Conservation (phyloP, 2,329 filamentous ascomycete genomes). For the Emergomyces orientalis region DNA sequence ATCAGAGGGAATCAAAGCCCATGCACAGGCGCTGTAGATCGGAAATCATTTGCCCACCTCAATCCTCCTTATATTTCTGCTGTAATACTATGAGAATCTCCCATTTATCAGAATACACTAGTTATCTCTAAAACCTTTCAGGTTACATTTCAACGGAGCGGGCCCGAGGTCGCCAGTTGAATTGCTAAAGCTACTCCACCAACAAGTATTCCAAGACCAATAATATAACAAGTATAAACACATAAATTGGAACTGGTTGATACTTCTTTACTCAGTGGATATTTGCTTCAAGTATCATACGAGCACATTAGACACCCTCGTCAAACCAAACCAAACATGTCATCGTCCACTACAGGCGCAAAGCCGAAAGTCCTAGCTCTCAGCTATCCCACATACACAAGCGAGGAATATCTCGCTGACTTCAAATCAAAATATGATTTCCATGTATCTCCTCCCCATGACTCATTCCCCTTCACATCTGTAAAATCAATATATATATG, state of each 20-base stretch:
- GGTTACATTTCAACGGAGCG: background rate
- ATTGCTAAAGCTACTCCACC: background rate
- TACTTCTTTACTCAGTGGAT: background rate
- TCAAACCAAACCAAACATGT: background rate
- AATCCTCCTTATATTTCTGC: background rate
- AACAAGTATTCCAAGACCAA: background rate
- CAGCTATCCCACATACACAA: slow-evolving; percentile 11
- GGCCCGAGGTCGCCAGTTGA: background rate
- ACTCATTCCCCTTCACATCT: background rate
- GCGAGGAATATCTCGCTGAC: slow-evolving; percentile 10
- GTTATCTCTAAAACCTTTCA: background rate
- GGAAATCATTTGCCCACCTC: background rate
- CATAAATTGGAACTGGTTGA: background rate
- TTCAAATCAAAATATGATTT: slow-evolving; percentile 13
- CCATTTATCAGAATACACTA: background rate
- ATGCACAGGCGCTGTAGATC: background rate
- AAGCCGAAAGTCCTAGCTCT: slow-evolving; percentile 12
- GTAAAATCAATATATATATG: background rate
- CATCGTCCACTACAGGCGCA: background rate
- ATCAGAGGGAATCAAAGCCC: background rate
- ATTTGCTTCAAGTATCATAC: background rate
- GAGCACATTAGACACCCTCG: background rate
- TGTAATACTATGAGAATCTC: no score
- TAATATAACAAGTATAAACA: background rate
- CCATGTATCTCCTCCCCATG: slow-evolving; percentile 4